These are phyloP conservation scores for Sugiyamaella boreocaroliniensis DNA, from an alignment of 805 yeast genomes.

Conservation along the genomic window DNA sequence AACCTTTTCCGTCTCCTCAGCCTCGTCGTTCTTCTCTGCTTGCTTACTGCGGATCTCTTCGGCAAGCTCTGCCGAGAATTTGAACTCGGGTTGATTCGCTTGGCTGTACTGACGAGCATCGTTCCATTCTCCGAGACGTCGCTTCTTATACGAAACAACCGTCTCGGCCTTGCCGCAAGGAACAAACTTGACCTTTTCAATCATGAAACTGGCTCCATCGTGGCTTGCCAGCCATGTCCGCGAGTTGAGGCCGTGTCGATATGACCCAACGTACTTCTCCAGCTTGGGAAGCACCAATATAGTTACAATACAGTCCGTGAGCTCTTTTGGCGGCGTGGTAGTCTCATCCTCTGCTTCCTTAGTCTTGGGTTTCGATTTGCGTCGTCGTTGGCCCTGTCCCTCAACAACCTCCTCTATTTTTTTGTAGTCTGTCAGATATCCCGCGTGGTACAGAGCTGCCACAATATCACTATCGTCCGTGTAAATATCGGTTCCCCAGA, in stretches of 20 bases:
- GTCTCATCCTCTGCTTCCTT: conserved; percentile 3
- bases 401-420: conserved; percentile 17
- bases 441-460: conserved; percentile 67
- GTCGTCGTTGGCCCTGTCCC: not conserved
- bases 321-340: conserved; percentile 1
- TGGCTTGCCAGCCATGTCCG: conserved; percentile 68
- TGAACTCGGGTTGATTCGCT: conserved; percentile 11
- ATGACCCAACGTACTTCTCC: conserved; percentile 55
- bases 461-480: conserved; percentile 90
- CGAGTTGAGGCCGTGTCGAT: conserved; percentile 62
- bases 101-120: conserved; percentile 11
- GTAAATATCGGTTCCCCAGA: conserved; percentile 92
- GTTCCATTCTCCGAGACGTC: conserved; percentile 31
- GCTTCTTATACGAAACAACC: conserved; percentile 26
- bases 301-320: conserved; percentile 48
- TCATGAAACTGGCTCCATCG: conserved; percentile 69
- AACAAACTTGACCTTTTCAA: conserved; percentile 43
- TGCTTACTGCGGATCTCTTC: conserved; percentile 3
- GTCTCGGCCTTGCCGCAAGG: conserved; percentile 29
- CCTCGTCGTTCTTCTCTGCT: not conserved
- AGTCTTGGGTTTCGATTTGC: conserved; percentile 24
- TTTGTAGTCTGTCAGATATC: conserved; percentile 41
- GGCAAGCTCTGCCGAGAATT: conserved; percentile 2
- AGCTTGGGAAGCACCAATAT: conserved; percentile 63
- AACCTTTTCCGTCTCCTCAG: not conserved